Base-by-base conservation (phyloP, 148 eudicot genomes). In the Amaranthus palmeri region DNA sequence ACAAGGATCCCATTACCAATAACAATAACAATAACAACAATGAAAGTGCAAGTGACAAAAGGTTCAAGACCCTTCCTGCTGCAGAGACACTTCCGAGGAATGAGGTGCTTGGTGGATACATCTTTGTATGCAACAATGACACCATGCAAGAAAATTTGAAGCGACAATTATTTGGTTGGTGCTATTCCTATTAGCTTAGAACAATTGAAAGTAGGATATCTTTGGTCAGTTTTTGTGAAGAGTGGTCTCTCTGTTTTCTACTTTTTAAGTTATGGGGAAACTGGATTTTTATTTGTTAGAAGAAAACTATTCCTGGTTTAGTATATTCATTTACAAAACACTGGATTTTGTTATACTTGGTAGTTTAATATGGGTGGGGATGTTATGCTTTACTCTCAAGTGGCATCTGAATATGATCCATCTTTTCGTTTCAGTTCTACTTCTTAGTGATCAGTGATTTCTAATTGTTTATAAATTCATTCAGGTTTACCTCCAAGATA, bases 51-150 rank as follows among this genome's bases (percentile, higher is more conserved):
- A 85, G 70, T 74, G 98, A 91, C 56, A 95, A 89, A 84, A 89
- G 97, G 87, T 95, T 95, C 80, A 95, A 95, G 88, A 91, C 98
- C 54, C 82, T 91, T 81, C 98, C 98, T 73, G 96, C 93, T 5
- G 93, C 98, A 7, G 98, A 95, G 87, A 91, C 86, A 45, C 96
- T 95, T 69, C 97, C 98, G 7, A 81, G 97, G 67, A 85, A 95
- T 68, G 98, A 95, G 83, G 90, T 89, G 60, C 98, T 95, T 75
- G 98, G 98, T 80, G 98, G 98, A 54, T 95, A 95, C 81, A 90
- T 90, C 68, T 90, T 90, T 78, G 96, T 90, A 45, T 90, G 96
- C 78, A 90, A 90, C 87, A 90, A 90, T 77, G 96, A 90, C 72
- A 90, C 96, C 54, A 90, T 87, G 92, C 89, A 84, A 78, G 96